A percentile compares a stretch with the other conserved stretches of the same genome.
Conservation (phyloP, 306 rosid species). For the Hippophae gyantsensis region DNA sequence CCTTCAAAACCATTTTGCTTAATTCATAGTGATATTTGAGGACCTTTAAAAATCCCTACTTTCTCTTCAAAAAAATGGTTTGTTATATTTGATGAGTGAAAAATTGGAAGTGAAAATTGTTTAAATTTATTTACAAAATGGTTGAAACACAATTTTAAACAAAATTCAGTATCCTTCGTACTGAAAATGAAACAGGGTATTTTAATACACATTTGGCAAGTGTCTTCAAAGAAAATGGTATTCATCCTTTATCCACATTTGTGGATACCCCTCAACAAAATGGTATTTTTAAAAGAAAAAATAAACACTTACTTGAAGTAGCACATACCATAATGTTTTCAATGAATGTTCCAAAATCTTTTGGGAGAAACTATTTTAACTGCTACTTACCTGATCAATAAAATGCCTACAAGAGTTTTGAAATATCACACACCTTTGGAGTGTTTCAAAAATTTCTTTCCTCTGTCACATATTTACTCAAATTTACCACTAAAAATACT, state of each 20-base stretch:
- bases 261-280: slow-evolving; percentile 1
- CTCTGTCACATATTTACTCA: too few species aligned
- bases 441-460: not conserved
- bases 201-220: not conserved
- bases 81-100: not conserved
- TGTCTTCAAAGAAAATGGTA: not conserved
- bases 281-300: not conserved
- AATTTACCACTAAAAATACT: slow-evolving; percentile 1
- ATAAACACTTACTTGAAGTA: not conserved
- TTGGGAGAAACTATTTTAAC: slow-evolving; percentile 1
- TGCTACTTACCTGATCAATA: not conserved
- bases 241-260: not conserved
- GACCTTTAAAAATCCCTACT: not conserved
- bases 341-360: not conserved
- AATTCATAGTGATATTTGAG: not conserved
- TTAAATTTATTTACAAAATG: not conserved
- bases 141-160: not conserved
- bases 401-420: not conserved
- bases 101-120: not conserved
- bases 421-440: slow-evolving; percentile 4
- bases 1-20: not conserved
- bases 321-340: not conserved
- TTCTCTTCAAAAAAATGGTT: not conserved
- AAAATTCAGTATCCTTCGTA: not conserved
- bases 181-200: not conserved